A percentile compares a stretch with the other conserved stretches of the same genome.
Conservation (phyloP, 2,329 filamentous ascomycete species). For the Fusarium mexicanum region DNA sequence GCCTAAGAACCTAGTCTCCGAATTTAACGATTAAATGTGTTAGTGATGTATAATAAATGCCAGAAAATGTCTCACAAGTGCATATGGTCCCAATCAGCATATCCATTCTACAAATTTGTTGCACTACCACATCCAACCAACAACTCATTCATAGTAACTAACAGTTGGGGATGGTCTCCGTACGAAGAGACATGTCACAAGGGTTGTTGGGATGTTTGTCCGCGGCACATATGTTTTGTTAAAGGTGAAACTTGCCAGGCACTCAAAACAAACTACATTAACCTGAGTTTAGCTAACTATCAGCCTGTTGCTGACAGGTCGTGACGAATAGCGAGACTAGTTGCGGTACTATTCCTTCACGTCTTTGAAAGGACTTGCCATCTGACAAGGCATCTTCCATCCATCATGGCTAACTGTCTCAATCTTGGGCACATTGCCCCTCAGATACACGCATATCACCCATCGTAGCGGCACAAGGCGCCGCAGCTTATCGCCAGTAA, state of each 20-base stretch:
- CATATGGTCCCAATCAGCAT: not conserved
- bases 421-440: not conserved
- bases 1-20: accelerated
- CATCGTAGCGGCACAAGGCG: not conserved
- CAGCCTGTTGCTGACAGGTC: no score
- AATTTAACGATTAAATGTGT: not conserved
- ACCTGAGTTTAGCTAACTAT: no score
- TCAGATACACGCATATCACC: not conserved
- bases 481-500: not conserved
- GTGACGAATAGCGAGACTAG: not conserved
- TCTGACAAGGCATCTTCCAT: not conserved
- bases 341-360: not conserved
- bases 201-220: no score
- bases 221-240: not conserved
- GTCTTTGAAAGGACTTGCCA: not conserved
- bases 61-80: not conserved
- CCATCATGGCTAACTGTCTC: not conserved
- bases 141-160: no score
- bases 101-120: not conserved
- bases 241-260: not conserved
- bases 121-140: not conserved
- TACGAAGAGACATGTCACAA: not conserved
- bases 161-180: no score
- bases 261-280: not conserved
- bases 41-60: not conserved